Base-by-base conservation (phyloP, 1,139 yeast species). In the Taphrina populina region DNA sequence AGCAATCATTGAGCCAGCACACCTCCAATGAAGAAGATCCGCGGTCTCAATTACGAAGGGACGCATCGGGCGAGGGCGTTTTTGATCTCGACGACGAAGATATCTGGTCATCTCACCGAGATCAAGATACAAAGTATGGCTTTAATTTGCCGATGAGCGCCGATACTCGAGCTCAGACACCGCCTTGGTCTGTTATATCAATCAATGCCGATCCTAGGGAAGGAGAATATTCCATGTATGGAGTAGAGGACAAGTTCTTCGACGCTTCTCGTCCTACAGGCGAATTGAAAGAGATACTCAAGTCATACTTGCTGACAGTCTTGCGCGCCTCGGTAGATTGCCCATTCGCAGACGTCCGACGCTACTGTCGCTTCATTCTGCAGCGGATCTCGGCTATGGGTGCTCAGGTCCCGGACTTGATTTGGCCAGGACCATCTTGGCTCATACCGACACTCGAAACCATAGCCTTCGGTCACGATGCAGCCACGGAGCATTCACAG, bases 271-370 rank as follows among this genome's bases (percentile, higher is more conserved):
- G 47, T 7, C 37, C 47, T 3, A 7, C 11, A n/a, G 19, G 21
- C 37, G 47, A 43, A 20, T 23, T 43, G 37, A 29, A 30, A 11
- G 56, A 52, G n/a, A 36, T 41, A 7, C 36, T 52, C 20, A 41
- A 52, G 27, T 17, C 34, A n/a, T 52, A 52, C 20, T 35, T 56
- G 20, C 49, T 56, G 11, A 30, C 34, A 21, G 34, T 52, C 40
- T 40, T 56, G 37, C 55, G 59, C 13, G 45, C 46, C 27, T 46
- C 41, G 11, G 33, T 43, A 30, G 55, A 56, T 32, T 53, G 57
- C 21, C 59, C 59, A 8, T 56, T 51, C 34, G 52, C 40, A 8
- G 59, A 56, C 27, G 55, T 56, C 15, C 57, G 59, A 10, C 34
- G 52, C 0, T 34, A 26, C 20, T 46, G 44, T 15, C 51, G 51